phyloP scores from a whole-genome alignment of 169 alveolate genomes.

The Theileria annulata region DNA sequence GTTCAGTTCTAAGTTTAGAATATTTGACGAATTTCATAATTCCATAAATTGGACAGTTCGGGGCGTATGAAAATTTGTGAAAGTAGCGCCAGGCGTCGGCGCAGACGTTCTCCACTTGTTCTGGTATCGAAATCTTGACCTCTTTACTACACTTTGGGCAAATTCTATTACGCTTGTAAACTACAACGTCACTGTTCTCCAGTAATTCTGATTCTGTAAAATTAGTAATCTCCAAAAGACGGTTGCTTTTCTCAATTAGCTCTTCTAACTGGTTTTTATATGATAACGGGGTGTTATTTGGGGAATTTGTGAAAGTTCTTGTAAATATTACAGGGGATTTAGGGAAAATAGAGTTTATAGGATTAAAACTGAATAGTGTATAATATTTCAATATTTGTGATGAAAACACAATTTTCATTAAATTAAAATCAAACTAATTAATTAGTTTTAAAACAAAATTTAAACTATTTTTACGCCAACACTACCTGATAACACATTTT shows the following conservation, averaged over 20 bases:
- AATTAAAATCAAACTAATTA: neutral
- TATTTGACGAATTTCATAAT: constrained; percentile 42
- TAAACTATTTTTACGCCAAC: neutral
- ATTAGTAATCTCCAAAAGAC: constrained; percentile 23
- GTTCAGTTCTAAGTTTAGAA: constrained; percentile 42
- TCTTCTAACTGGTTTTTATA: neutral
- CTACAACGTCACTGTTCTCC: constrained; percentile 56
- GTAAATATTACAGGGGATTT: neutral
- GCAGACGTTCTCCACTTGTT: constrained; percentile 43
- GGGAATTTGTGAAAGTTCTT: neutral
- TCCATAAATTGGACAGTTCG: constrained; percentile 52
- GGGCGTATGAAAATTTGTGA: constrained; percentile 49
- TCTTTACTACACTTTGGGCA: constrained; percentile 47
- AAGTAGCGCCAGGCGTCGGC: constrained; percentile 61
- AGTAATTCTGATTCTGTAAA: constrained; percentile 30
- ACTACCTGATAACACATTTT: no score
- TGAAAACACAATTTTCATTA: neutral
- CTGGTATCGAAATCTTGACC: constrained; percentile 25
- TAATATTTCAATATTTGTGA: neutral
- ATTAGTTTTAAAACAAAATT: neutral
- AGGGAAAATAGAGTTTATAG: neutral
- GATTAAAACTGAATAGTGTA: neutral
- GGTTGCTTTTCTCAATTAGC: constrained; percentile 34
- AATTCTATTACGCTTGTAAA: constrained; percentile 52
- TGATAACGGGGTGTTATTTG: neutral